phyloP scores from a whole-genome alignment of 2,329 filamentous ascomycete genomes.

The Myriosclerotinia duriaeana region DNA sequence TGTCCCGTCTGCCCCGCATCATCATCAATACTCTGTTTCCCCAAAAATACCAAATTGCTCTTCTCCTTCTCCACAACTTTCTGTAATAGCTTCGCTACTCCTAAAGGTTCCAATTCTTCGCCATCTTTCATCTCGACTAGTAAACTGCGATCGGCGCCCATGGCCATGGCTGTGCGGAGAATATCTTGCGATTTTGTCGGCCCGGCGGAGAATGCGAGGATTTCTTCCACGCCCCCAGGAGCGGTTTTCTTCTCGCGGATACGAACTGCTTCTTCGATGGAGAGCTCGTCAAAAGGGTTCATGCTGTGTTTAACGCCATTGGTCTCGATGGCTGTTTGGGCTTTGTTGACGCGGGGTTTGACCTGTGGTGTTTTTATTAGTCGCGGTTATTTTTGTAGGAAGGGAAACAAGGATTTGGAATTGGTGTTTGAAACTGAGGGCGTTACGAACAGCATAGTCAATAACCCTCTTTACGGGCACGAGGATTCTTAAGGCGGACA shows the following conservation, averaged over 20 bases:
- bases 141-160: conserved; percentile 91
- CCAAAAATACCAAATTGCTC: conserved; percentile 87
- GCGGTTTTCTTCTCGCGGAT: conserved; percentile 83
- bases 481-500: conserved; percentile 70
- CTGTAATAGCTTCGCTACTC: conserved; percentile 86
- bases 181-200: conserved; percentile 85
- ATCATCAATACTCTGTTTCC: conserved; percentile 98
- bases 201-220: conserved; percentile 84
- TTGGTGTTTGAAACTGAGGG: not conserved
- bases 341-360: conserved; percentile 68
- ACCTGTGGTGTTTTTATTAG: conserved; percentile 47
- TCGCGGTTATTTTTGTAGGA: not conserved
- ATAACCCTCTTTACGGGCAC: conserved; percentile 83
- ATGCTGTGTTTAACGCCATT: conserved; percentile 94
- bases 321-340: conserved; percentile 85
- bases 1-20: conserved; percentile 94
- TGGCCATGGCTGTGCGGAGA: conserved; percentile 94
- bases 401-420: not conserved
- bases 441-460: conserved; percentile 67
- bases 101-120: conserved; percentile 79
- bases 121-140: conserved; percentile 79
- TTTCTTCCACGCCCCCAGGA: conserved; percentile 78
- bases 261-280: conserved; percentile 91
- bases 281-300: conserved; percentile 99
- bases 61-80: conserved; percentile 79